These are phyloP conservation scores for Triticum aestivum DNA, from an alignment of 176 grass and related monocot genomes.

Conservation along the genomic window DNA sequence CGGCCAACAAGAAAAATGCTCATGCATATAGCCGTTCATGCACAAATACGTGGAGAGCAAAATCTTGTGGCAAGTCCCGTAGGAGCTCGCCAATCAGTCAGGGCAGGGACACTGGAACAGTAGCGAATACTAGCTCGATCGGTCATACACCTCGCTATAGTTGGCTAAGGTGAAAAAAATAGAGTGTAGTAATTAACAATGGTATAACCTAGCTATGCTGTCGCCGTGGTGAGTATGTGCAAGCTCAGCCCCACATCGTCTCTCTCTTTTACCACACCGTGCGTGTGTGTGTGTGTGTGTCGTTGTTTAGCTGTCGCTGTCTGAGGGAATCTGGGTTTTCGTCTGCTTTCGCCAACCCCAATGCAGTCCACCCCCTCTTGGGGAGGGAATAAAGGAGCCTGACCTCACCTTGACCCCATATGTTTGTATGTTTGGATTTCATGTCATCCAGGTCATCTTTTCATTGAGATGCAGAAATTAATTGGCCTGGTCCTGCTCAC, in stretches of 20 bases:
- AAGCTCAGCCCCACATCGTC: background rate
- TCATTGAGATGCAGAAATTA: background rate
- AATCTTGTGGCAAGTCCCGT: background rate
- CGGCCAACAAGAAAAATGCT: background rate
- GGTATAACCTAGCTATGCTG: background rate
- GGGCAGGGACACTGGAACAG: background rate
- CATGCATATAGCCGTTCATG: background rate
- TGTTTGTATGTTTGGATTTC: constrained; percentile 33
- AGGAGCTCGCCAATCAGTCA: background rate
- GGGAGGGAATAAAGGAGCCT: constrained; percentile 69
- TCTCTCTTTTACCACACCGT: background rate
- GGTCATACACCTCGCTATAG: background rate
- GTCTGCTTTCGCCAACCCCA: constrained; percentile 65
- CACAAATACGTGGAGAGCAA: background rate
- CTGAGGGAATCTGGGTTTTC: constrained; percentile 80
- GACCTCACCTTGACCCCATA: constrained; percentile 33
- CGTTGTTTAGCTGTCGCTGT: constrained; percentile 57
- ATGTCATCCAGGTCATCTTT: background rate
- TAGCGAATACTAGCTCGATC: background rate
- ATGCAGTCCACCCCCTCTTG: constrained; percentile 51
- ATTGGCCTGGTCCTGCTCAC: background rate
- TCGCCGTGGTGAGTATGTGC: background rate
- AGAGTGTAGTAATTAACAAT: background rate
- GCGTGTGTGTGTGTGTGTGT: background rate
- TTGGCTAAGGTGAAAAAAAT: background rate